Evolutionary conservation across 1,284 basidiomycete species (phyloP), one percentile per base, ranked within the genome.

Genomic region (Cryptococcus jaspeensis): DNA sequence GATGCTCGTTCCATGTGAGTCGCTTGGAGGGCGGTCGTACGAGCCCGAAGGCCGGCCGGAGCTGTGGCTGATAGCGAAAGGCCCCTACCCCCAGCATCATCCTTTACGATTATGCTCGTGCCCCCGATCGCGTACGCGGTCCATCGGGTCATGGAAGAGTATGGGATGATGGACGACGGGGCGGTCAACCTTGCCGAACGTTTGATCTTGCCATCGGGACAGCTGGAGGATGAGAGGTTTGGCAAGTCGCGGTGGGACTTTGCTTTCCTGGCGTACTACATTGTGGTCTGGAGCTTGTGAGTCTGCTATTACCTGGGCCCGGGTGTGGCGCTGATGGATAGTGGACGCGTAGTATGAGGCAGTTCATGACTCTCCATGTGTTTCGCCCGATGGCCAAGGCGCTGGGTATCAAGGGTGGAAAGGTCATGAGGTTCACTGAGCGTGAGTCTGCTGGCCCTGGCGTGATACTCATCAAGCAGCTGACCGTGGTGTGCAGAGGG

Each of bases 231-330:
- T 15, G 85, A 75, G 4, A 66, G 59, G 42, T 96, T 92, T 71
- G 81, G 80, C 40, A 96, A 95, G 76, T 84, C 86, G 18, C 87
- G 84, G 66, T 77, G 83, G 65, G 96, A 99, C 74, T 67, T 96
- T 7, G 73, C 83, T n/a, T 99, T 99, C 78, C 74, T 98, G 45
- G 82, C 82, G 2, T 96, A 92, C 77, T 84, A 96, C 75, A 82
- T 98, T 74, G 81, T 99, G 41, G 87, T 97, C 65, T 99, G 90
- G 80, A 95, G 92, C 0, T 91, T 93, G 75, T 77, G 45, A 61
- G 72, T 67, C 6, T 25, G 3, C 3, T 0, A 1, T 3, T 3
- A 16, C 13, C 7, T 38, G 18, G 20, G 9, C 4, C 4, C n/a
- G 32, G 6, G 13, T 37, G 48, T 8, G 18, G 28, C 22, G 16